Evolutionary conservation across 148 eudicot genomes (phyloP), one percentile per base, ranked within the genome.

Genomic region (Rhododendron ovatum): DNA sequence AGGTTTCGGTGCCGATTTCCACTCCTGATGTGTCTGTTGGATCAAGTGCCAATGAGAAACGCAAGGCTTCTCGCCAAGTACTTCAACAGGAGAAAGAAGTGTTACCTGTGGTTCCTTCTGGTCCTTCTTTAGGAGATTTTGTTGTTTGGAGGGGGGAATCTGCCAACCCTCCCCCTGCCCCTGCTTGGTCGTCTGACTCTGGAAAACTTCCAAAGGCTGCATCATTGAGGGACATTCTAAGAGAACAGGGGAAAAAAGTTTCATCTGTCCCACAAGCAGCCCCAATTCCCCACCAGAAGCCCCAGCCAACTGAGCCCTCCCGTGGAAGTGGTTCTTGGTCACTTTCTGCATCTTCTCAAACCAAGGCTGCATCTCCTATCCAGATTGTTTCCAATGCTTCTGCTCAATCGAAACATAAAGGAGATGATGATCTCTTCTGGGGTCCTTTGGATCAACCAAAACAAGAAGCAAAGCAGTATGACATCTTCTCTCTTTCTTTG

Each of bases 361-460:
- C 93, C 43, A 97, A 95, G 90, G 90, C 91, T 80, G 92, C 92
- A 71, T 86, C 94, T 30, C 92, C 96, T 48, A 57, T 87, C 82
- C 94, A 88, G 86, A 88, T 83, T 28, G 84, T 86, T 84, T 82
- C 92, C 22, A 91, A 92, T 59, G 88, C 76, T 82, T 86, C 94
- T 51, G 77, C 92, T 81, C 96, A 92, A 65, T 82, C 91, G 0
- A 97, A 93, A 90, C 80, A 89, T 83, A 93, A 90, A 88, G 98
- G 90, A 39, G 99, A 95, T 77, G 98, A 97, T 89, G 99, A 97
- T 87, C 89, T 97, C 75, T 97, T 97, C 85, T 97, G 99, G 99
- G 99, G 99, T 83, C 98, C 99, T 85, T 82, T 91, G 7, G 98
- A 93, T 81, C 98, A 92, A 74, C 91, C 96, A 53, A 97, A 95